Conservation (phyloP, 2,329 filamentous ascomycete genomes). For the Diaporthe sp. region DNA sequence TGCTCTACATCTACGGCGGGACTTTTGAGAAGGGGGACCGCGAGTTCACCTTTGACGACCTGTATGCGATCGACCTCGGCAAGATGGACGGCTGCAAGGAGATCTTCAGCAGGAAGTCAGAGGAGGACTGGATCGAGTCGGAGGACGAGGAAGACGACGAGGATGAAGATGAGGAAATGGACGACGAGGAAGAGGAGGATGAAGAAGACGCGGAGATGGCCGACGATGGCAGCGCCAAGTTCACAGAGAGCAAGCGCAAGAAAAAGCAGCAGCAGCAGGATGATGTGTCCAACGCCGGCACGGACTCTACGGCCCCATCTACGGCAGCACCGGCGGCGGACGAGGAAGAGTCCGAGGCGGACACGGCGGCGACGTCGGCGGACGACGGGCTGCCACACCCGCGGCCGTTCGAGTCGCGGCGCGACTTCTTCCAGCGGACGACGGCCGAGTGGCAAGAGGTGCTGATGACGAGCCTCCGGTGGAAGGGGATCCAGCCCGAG, state of each 20-base stretch:
- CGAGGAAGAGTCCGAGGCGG: conserved; percentile 63
- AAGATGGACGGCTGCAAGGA: conserved; percentile 96
- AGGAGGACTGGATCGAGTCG: conserved; percentile 81
- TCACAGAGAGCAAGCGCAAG: conserved; percentile 69
- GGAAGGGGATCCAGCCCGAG: conserved; percentile 76
- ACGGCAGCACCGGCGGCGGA: conserved; percentile 58
- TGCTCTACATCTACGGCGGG: conserved; percentile 93
- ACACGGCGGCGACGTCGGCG: conserved; percentile 64
- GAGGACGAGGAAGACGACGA: conserved; percentile 73
- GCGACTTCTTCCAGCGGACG: conserved; percentile 93
- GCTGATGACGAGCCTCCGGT: conserved; percentile 81
- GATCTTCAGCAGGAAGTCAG: conserved; percentile 85
- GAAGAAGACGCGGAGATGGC: conserved; percentile 65
- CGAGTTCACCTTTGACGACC: conserved; percentile 95
- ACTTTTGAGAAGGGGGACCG: conserved; percentile 96
- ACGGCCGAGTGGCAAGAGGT: conserved; percentile 92
- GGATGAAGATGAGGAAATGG: conserved; percentile 72
- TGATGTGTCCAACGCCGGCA: conserved; percentile 57
- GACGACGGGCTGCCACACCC: conserved; percentile 84
- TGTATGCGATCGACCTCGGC: conserved; percentile 93
- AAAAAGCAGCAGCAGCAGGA: conserved; percentile 61
- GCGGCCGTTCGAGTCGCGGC: conserved; percentile 88
- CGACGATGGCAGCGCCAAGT: conserved; percentile 61
- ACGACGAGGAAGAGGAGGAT: conserved; percentile 66
- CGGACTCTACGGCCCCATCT: conserved; percentile 49